phyloP scores from a whole-genome alignment of 139 green algal species.

The Chara braunii region DNA sequence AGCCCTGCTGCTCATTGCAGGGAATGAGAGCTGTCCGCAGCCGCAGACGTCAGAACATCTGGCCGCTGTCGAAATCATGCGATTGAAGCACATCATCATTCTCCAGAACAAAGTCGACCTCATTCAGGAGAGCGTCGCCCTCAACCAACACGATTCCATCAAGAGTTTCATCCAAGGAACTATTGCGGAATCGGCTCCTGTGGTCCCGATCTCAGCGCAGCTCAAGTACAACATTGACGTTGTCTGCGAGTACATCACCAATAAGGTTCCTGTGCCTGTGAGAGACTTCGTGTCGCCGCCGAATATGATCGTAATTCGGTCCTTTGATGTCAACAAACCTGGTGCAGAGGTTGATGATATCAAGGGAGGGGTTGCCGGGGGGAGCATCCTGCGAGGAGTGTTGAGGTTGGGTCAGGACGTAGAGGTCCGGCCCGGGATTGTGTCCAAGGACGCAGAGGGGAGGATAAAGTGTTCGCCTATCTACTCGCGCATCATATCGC shows the following conservation, averaged over 20 bases:
- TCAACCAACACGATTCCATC: conserved; percentile 92
- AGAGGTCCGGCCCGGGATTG: conserved; percentile 92
- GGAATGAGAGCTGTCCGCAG: conserved; percentile 97
- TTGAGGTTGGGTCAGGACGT: conserved; percentile 85
- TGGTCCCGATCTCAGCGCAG: conserved; percentile 95
- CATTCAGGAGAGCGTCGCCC: conserved; percentile 76
- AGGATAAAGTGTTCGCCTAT: conserved; percentile 87
- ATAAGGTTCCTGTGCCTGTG: conserved; percentile 59
- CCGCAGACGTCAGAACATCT: conserved; percentile 95
- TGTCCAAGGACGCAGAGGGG: conserved; percentile 89
- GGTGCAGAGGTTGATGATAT: conserved; percentile 92
- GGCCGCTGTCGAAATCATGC: conserved; percentile 98
- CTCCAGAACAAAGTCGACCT: conserved; percentile 92
- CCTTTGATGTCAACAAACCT: conserved; percentile 99
- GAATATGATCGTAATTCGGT: conserved; percentile 99
- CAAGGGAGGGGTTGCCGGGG: conserved; percentile 91
- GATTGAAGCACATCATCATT: conserved; percentile 87
- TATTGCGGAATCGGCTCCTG: conserved; percentile 87
- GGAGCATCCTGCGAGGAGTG: conserved; percentile 90
- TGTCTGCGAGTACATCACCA: conserved; percentile 96
- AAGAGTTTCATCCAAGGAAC: conserved; percentile 88
- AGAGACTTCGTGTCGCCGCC: conserved; percentile 90
- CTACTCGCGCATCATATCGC: conserved; percentile 86
- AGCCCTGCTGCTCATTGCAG: conserved; percentile 93
- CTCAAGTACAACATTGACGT: conserved; percentile 99